These are phyloP conservation scores for Castanea crenata DNA, from an alignment of 306 rosid species.

Conservation along the genomic window DNA sequence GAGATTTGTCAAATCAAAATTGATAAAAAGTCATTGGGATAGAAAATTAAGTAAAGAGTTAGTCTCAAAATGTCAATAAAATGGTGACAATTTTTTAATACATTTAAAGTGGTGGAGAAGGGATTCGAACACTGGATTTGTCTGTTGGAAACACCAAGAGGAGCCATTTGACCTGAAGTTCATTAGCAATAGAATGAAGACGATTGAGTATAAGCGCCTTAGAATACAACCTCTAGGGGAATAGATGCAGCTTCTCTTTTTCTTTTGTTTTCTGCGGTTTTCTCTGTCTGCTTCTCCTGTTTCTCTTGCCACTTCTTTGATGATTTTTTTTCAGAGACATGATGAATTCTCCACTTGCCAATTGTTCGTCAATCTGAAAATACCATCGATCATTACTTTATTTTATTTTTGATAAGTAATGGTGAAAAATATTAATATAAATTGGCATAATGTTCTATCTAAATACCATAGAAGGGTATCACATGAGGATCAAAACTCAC, in stretches of 20 bases:
- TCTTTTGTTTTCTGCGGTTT: slow-evolving; percentile 77
- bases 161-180: too few species aligned
- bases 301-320: slow-evolving; percentile 89
- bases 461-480: background rate
- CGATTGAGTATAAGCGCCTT: background rate
- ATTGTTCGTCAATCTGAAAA: slow-evolving; percentile 74
- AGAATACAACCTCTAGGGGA: too few species aligned
- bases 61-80: background rate
- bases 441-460: too few species aligned
- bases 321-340: slow-evolving; percentile 64
- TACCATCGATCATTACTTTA: slow-evolving; percentile 1
- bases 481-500: slow-evolving; percentile 32
- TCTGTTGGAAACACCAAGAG: too few species aligned
- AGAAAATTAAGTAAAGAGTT: background rate
- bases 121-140: too few species aligned
- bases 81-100: background rate
- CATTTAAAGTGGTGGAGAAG: too few species aligned
- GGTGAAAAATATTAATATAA: background rate
- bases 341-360: slow-evolving; percentile 90
- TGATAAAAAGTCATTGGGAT: too few species aligned
- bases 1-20: background rate
- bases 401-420: background rate
- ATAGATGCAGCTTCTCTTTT: slow-evolving; percentile 54
- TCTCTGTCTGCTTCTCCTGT: slow-evolving; percentile 72
- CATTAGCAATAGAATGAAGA: too few species aligned